phyloP scores from a whole-genome alignment of 495 filamentous ascomycete genomes.

The Lindgomyces ingoldianus region DNA sequence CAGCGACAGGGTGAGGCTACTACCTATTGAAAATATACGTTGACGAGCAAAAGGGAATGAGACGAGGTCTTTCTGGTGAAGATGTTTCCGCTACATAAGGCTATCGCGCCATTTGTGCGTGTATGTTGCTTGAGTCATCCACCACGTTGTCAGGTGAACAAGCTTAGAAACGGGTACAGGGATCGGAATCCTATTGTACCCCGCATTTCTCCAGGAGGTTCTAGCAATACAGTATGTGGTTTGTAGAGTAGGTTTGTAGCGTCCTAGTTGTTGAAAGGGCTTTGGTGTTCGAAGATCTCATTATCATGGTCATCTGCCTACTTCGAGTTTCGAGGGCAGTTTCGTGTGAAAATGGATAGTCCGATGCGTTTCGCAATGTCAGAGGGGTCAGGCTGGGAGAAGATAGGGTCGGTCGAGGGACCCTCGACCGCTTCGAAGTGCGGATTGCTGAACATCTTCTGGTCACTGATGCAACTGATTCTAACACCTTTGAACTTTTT shows the following conservation, averaged over 20 bases:
- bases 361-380: conserved; percentile 15
- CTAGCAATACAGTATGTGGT: neutral
- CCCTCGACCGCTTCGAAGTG: conserved; percentile 41
- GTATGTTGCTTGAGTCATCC: neutral
- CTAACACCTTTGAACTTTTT: conserved; percentile 37
- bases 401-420: conserved; percentile 3
- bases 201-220: neutral
- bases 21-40: neutral
- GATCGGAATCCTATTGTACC: neutral
- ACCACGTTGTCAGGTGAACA: too few relatives aligned
- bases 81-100: neutral
- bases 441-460: conserved; percentile 22
- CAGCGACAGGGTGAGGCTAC: neutral
- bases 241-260: conserved; percentile 6
- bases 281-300: neutral
- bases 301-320: conserved; percentile 3
- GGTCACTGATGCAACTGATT: conserved; percentile 45
- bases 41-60: neutral
- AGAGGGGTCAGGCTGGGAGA: neutral
- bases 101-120: neutral
- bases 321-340: conserved; percentile 1
- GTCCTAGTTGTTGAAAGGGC: conserved; percentile 10
- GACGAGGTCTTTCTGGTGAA: neutral
- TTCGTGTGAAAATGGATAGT: conserved; percentile 7
- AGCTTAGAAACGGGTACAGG: too few relatives aligned